Evolutionary conservation across 1,284 basidiomycete genomes (phyloP), one percentile per base, ranked within the genome.

Genomic region (Sparassis latifolia): DNA sequence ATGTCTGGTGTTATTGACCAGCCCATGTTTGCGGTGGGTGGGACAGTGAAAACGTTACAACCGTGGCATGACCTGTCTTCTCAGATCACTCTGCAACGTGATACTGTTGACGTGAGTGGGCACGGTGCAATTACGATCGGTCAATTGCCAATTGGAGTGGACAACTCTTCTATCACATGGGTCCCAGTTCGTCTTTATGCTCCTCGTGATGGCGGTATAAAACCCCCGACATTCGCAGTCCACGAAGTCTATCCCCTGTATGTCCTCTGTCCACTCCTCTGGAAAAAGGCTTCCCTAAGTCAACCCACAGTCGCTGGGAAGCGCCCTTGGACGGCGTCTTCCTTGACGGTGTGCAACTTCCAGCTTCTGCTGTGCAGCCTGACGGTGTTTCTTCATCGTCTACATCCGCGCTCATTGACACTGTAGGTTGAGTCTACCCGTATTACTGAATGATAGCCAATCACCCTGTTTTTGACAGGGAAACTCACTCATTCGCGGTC

Each of bases 311-410:
- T 29, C 75, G 77, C 5, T 83, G 80, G 82, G 81, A 83, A 56
- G 66, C 82, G 4, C 71, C 73, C 30, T 58, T 84, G 20, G 78
- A 80, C 49, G 77, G 69, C 44, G 76, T 83, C 5, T 80, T 69
- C 61, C 68, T 84, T 10, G 77, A 82, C 55, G 80, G 78, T 4
- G 58, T 72, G 57, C 62, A 63, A 50, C 63, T 84, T 2, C 69
- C 78, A 2, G 62, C 65, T 30, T 78, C 79, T 0, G 68, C 64
- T 32, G 60, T 72, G 4, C 61, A 69, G 7, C 64, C 69, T 4
- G 60, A 63, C 0, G 62, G 58, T 12, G 67, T 76, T 48, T 54
- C 61, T 9, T 62, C 54, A 42, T 56, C 60, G 2, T 56, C 60
- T 4, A 55, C 76, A n/a, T 77, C 77, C 32, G 77, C 76, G 7